Evolutionary conservation across 768 basidiomycete species (phyloP).

Genomic region (Leucocoprinus birnbaumii): DNA sequence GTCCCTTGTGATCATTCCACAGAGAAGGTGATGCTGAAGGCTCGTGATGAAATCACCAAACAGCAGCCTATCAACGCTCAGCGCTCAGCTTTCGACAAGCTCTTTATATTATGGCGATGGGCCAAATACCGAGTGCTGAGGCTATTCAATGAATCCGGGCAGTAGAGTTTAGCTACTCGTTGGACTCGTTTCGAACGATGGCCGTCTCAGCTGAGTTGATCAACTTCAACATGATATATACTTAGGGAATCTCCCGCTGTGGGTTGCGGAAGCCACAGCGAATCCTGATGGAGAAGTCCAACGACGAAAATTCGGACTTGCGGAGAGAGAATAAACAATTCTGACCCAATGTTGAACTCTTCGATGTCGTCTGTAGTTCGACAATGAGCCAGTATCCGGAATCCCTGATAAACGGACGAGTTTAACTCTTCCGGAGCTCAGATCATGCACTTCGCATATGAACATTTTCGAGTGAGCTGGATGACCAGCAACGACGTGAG

Average conservation of each 20-base stretch:
- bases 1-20: slow-evolving; percentile 40
- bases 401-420: slow-evolving; percentile 59
- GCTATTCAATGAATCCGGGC: too few relatives aligned
- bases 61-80: slow-evolving; percentile 79
- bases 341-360: slow-evolving; percentile 86
- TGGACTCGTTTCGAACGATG: too few relatives aligned
- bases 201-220: slow-evolving; percentile 70
- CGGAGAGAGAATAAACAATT: slow-evolving; percentile 86
- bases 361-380: slow-evolving; percentile 76
- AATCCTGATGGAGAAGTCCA: slow-evolving; percentile 80
- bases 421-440: slow-evolving; percentile 77
- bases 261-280: slow-evolving; percentile 73
- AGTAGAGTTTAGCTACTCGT: too few relatives aligned
- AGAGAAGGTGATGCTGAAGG: slow-evolving; percentile 95
- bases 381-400: slow-evolving; percentile 58
- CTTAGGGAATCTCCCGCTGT: slow-evolving; percentile 70
- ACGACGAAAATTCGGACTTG: slow-evolving; percentile 74
- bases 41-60: slow-evolving; percentile 93
- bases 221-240: slow-evolving; percentile 80
- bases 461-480: slow-evolving; percentile 79
- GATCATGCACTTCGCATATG: slow-evolving; percentile 77
- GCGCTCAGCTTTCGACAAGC: slow-evolving; percentile 74
- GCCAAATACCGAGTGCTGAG: too few relatives aligned
- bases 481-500: slow-evolving; percentile 89
- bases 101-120: slow-evolving; percentile 71